Evolutionary conservation across 2,329 filamentous ascomycete species (phyloP).

Genomic region (Stemphylium beticola): DNA sequence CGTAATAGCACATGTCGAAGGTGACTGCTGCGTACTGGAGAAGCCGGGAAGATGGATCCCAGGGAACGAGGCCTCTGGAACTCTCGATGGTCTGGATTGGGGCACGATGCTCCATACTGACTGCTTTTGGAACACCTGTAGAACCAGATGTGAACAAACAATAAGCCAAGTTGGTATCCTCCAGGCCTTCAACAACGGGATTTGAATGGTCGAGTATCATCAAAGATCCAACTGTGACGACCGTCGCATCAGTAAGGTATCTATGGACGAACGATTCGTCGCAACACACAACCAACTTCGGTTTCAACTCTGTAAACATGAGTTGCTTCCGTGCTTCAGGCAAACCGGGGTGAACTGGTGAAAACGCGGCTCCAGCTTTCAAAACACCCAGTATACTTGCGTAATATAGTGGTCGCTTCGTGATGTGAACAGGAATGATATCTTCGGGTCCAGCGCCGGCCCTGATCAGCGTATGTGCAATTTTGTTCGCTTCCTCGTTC

Average conservation of each 20-base stretch:
- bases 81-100: constrained; percentile 52
- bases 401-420: constrained; percentile 45
- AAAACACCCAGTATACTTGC: constrained; percentile 48
- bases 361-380: constrained; percentile 50
- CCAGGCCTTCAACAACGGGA: constrained; percentile 34
- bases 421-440: constrained; percentile 45
- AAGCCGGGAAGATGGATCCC: constrained; percentile 46
- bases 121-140: constrained; percentile 53
- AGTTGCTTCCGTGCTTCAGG: constrained; percentile 43
- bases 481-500: constrained; percentile 40
- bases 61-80: constrained; percentile 49
- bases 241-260: not conserved
- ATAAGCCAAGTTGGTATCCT: constrained; percentile 46
- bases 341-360: constrained; percentile 45
- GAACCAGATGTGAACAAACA: constrained; percentile 54
- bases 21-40: constrained; percentile 53
- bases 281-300: constrained; percentile 38
- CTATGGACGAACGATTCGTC: not conserved
- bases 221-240: constrained; percentile 28
- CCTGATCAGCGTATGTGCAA: constrained; percentile 40
- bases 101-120: constrained; percentile 51
- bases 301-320: constrained; percentile 44
- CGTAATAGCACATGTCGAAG: constrained; percentile 57
- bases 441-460: constrained; percentile 36
- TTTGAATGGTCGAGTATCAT: constrained; percentile 21